Base-by-base conservation (phyloP, 2,329 filamentous ascomycete genomes). In the Ophiocordyceps sinensis region DNA sequence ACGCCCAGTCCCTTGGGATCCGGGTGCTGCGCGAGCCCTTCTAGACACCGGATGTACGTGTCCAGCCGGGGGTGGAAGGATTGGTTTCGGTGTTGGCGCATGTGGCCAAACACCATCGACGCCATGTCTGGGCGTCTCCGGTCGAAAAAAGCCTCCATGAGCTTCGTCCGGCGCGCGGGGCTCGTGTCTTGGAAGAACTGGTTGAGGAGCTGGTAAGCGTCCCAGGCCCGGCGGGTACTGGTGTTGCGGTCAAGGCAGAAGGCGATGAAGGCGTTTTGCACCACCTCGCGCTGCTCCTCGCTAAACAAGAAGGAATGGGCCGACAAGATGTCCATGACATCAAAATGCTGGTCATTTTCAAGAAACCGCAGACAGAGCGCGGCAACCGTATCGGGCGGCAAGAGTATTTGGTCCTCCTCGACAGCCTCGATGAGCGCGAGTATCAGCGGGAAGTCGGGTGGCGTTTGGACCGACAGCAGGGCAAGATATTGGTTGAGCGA, bases 101-200 rank as follows among this genome's bases (percentile, higher is more conserved):
- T 96, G 57, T 95, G 85, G 13, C 84, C 84, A 60, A 98, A 95
- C 29, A 94, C 78, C 46, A 87, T 72, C 37, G 77, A 78, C 3
- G 85, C 88, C 73, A 95, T 87, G 53, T 96, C 88, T 12, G 85
- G 71, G 11, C 87, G 77, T 26, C 75, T 71, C 32, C 86, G 79
- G 8, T 70, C 64, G 55, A 93, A 94, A 62, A 96, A 95, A 19
- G 73, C 68, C 19, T 79, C 71, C 84, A 98, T 94, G 36, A 95
- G 67, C 23, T 69, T 61, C 13, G 79, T 77, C 10, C 89, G 81
- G 39, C 74, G 68, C 3, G 70, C 65, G 6, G 77, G 68, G n/a
- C 75, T 68, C 1, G 80, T 80, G 52, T 82, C 78, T 7, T 74
- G 70, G 58, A 81, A 80, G 55, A 75, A 73, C 43, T 79, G 73